Base-by-base conservation (phyloP, 805 yeast species). In the Spathaspora girioi region DNA sequence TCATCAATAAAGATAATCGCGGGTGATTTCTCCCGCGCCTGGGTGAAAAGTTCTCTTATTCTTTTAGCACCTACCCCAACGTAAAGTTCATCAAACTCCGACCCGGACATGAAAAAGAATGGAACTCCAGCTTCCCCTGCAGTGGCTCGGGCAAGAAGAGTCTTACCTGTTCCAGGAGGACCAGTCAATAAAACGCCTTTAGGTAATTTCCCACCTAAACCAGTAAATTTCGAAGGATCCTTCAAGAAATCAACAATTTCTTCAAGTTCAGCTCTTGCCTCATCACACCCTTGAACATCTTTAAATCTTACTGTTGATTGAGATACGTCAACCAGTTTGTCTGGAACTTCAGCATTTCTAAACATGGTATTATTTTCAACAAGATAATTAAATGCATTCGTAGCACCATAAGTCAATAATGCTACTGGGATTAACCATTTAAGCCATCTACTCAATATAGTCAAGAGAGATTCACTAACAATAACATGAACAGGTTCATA, bases 71-170 rank as follows among this genome's bases (percentile, higher is more conserved):
- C 99, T 45, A 96, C 98, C 67, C 99, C 99, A 18, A 94, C 99
- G 63, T 93, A 94, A 59, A 96, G 81, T 71, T 94, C 99, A 67
- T 96, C 99, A 66, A 94, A 94, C 68, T 94, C 99, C 1, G 97
- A 89, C 45, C 99, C 99, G 5, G 97, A 89, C 97, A 94, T 93
- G 70, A 93, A 93, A 71, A 92, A 93, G 66, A 94, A 94, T 43
- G 98, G 99, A 20, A 94, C 98, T 50, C 97, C 98, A 6, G 99
- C 98, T 71, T 93, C 98, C 56, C 98, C 98, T 7, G 99, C 99
- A 29, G 97, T 96, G 27, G 99, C 98, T 61, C 98, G 83, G 0
- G 98, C 98, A 56, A 94, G 80, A 58, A 93, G 76, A 1, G 99
- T 94, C 68, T 94, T 93, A 81, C 99, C 99, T 5, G 99, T 93